These are phyloP conservation scores for Nitzschia palea DNA, from an alignment of 108 stramenopile species.

Conservation along the genomic window DNA sequence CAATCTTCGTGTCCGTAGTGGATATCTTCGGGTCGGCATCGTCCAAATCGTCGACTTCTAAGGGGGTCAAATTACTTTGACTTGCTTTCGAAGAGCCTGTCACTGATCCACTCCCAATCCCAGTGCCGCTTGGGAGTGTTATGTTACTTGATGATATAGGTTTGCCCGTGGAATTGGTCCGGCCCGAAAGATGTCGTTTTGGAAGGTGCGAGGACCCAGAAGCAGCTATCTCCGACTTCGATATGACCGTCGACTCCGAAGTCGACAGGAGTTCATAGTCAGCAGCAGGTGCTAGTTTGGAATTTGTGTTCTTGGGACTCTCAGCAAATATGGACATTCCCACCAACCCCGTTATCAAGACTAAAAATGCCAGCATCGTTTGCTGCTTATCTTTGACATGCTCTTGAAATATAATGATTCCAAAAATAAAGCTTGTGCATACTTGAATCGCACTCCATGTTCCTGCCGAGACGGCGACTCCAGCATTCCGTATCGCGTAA, in stretches of 20 bases:
- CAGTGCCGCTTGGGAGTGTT: too few species aligned
- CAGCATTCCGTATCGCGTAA: conserved; percentile 65
- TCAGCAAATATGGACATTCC: conserved; percentile 54
- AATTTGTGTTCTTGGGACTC: conserved; percentile 3
- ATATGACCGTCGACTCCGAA: background rate
- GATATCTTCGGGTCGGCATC: background rate
- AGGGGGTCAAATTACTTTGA: conserved; percentile 6
- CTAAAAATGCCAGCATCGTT: conserved; percentile 19
- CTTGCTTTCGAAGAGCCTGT: too few species aligned
- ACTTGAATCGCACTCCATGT: conserved; percentile 65
- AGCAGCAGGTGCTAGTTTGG: too few species aligned
- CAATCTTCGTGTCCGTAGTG: background rate
- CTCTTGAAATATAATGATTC: conserved; percentile 65
- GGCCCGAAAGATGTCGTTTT: background rate
- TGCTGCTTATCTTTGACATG: conserved; percentile 25
- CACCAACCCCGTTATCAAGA: conserved; percentile 34
- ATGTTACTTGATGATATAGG: too few species aligned
- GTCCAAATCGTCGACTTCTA: conserved; percentile 13
- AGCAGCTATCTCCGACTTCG: background rate
- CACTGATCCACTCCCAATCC: too few species aligned
- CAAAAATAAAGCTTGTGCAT: conserved; percentile 49
- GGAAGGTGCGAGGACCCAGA: background rate
- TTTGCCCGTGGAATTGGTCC: background rate
- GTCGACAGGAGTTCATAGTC: conserved; percentile 7
- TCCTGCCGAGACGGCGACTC: conserved; percentile 61